Evolutionary conservation across 306 rosid genomes (phyloP).

Genomic region (Ormosia semicastrata): DNA sequence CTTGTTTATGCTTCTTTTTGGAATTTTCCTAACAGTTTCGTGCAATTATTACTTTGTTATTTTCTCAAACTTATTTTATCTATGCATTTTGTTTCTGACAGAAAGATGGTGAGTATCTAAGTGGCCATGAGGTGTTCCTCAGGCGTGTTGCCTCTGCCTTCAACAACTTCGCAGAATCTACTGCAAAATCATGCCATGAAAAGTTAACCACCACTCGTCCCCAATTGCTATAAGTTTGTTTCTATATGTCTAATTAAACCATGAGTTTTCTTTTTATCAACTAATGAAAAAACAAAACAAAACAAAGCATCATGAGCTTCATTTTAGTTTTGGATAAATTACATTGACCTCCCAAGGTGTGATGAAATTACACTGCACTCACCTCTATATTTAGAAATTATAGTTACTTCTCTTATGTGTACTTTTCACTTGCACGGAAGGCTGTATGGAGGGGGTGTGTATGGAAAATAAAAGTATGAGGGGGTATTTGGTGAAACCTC

Average conservation of each 20-base stretch:
- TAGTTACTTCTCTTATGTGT: neutral
- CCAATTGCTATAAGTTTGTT: conserved; percentile 20
- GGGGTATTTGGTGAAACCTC: neutral
- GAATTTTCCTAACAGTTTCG: neutral
- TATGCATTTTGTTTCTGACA: conserved; percentile 42
- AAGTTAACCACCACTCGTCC: conserved; percentile 55
- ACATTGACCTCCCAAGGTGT: neutral
- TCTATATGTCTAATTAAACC: neutral
- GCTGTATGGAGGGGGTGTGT: neutral
- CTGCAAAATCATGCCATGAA: conserved; percentile 89
- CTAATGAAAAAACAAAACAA: neutral
- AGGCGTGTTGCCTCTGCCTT: conserved; percentile 92
- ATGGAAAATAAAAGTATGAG: neutral
- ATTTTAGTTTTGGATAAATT: neutral
- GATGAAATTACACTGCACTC: neutral
- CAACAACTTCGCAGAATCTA: conserved; percentile 87
- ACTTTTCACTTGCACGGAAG: neutral
- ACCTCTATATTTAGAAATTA: neutral
- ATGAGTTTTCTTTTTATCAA: neutral
- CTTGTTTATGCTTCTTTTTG: conserved; percentile 17
- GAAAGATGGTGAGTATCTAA: conserved; percentile 94
- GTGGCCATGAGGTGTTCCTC: conserved; percentile 93
- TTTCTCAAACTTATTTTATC: conserved; percentile 1
- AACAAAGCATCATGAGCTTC: neutral
- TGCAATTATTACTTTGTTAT: conserved; percentile 10